phyloP scores from a whole-genome alignment of 768 basidiomycete species.

The Sporobolomyces pararoseus region DNA sequence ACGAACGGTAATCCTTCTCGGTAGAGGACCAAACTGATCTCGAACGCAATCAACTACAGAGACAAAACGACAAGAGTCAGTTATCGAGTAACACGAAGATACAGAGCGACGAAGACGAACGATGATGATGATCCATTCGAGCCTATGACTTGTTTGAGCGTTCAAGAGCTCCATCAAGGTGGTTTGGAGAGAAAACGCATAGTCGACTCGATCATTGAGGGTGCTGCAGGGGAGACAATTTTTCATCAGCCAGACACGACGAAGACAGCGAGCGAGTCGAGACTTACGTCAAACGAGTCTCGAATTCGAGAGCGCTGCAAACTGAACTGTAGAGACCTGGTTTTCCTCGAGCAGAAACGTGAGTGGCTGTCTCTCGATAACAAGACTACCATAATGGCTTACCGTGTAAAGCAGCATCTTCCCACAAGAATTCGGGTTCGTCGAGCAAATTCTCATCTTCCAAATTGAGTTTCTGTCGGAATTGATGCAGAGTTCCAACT shows the following conservation, averaged over 20 bases:
- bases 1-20: constrained; percentile 38
- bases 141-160: constrained; percentile 86
- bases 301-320: constrained; percentile 80
- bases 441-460: constrained; percentile 84
- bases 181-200: constrained; percentile 68
- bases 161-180: constrained; percentile 82
- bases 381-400: constrained; percentile 46
- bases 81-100: not conserved
- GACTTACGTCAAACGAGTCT: constrained; percentile 60
- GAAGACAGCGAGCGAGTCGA: not conserved
- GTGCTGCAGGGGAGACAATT: not conserved
- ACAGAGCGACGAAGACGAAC: too few relatives aligned
- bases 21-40: constrained; percentile 39
- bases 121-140: constrained; percentile 92
- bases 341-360: not conserved
- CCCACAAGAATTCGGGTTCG: constrained; percentile 89
- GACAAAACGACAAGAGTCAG: not conserved
- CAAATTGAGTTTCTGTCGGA: constrained; percentile 86
- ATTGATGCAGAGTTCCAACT: constrained; percentile 82
- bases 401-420: constrained; percentile 85
- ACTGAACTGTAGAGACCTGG: constrained; percentile 70
- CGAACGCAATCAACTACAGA: constrained; percentile 38
- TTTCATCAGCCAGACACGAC: not conserved
- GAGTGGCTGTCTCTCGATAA: too few relatives aligned
- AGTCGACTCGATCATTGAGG: constrained; percentile 47